Conservation (phyloP, 441 rosid species). For the Erodium moschatum region DNA sequence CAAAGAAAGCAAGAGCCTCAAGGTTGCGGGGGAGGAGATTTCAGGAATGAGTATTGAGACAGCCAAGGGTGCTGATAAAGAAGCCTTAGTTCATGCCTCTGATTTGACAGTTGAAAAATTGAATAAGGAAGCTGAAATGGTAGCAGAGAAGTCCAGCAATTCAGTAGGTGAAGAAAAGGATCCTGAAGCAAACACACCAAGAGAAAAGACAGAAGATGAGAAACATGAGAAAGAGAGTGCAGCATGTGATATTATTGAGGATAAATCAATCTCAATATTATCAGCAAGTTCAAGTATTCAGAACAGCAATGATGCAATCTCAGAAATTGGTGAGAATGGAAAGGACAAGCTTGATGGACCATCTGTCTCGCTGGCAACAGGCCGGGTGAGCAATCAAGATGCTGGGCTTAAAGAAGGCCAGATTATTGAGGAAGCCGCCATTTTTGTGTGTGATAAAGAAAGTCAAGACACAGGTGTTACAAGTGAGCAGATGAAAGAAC, state of each 20-base stretch:
- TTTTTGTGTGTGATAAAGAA: constrained; percentile 11
- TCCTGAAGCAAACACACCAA: constrained; percentile 17
- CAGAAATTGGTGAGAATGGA: constrained; percentile 13
- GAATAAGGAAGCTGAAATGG: constrained; percentile 22
- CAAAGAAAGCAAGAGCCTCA: constrained; percentile 14
- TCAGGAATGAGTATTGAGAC: constrained; percentile 20
- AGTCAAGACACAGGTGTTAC: constrained; percentile 16
- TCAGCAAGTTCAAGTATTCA: constrained; percentile 22
- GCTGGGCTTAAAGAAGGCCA: constrained; percentile 15
- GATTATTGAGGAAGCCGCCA: constrained; percentile 21
- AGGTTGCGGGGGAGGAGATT: constrained; percentile 17
- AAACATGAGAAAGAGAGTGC: constrained; percentile 14
- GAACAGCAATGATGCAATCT: constrained; percentile 19
- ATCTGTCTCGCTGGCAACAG: constrained; percentile 18
- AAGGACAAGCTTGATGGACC: constrained; percentile 19
- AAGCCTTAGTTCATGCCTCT: constrained; percentile 18
- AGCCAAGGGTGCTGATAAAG: constrained; percentile 23
- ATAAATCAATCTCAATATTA: constrained; percentile 10
- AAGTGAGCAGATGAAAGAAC: constrained; percentile 14
- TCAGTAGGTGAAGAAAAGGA: constrained; percentile 16
- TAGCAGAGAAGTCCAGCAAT: constrained; percentile 15
- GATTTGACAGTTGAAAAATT: constrained; percentile 17
- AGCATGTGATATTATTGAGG: constrained; percentile 5
- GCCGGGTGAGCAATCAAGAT: constrained; percentile 16
- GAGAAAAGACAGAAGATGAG: constrained; percentile 21